These are phyloP conservation scores for Echeveria elegans DNA, from an alignment of 164 flowering plant genomes.

Conservation along the genomic window DNA sequence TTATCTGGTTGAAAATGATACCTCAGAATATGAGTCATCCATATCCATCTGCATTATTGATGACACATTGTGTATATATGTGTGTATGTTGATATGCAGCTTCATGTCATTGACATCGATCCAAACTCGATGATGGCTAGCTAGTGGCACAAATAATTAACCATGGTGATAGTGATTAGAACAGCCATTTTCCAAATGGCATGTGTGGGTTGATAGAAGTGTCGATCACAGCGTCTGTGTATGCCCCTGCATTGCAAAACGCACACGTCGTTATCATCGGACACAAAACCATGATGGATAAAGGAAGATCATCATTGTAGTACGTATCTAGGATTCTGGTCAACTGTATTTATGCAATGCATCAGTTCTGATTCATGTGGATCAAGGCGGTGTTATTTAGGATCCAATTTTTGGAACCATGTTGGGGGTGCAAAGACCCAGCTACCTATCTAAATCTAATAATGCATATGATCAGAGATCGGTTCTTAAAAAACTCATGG, in stretches of 20 bases:
- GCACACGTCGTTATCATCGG: not conserved
- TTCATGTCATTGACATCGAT: not conserved
- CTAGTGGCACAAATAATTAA: constrained; percentile 2
- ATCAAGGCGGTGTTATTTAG: not conserved
- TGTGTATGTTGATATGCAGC: not conserved
- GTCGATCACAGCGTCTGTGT: not conserved
- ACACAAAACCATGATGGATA: not conserved
- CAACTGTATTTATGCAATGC: not conserved
- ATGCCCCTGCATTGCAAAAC: not conserved
- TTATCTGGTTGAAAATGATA: constrained; percentile 1
- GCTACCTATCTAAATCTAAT: not conserved
- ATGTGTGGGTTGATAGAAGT: not conserved
- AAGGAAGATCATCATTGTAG: too few species aligned
- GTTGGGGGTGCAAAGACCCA: not conserved
- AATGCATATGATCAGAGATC: not conserved
- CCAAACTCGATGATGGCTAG: not conserved
- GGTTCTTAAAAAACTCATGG: not conserved
- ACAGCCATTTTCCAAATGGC: not conserved
- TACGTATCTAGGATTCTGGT: not conserved
- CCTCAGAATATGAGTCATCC: not conserved
- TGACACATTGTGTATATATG: not conserved
- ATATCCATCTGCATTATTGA: not conserved
- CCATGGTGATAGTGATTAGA: not conserved
- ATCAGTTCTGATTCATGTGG: not conserved
- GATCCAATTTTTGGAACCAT: not conserved